These are phyloP conservation scores for Aspergillus chevalieri DNA, from an alignment of 2,329 filamentous ascomycete genomes.

Conservation along the genomic window DNA sequence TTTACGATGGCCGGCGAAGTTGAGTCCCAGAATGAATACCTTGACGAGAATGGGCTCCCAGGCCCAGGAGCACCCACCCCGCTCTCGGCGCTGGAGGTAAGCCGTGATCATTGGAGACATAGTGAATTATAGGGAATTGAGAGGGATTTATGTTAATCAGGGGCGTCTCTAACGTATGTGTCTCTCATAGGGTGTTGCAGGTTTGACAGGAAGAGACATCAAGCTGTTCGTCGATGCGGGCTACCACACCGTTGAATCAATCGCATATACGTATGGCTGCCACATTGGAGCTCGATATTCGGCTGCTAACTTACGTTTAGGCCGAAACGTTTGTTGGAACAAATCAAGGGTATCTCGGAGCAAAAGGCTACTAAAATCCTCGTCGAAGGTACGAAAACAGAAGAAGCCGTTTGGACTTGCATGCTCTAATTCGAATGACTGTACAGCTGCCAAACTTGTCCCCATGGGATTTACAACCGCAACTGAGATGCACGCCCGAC, in stretches of 20 bases:
- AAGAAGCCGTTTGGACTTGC: not conserved
- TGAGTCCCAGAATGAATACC: constrained; percentile 62
- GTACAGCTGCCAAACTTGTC: constrained; percentile 80
- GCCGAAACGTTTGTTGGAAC: constrained; percentile 70
- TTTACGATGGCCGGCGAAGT: constrained; percentile 44
- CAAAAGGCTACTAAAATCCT: constrained; percentile 91
- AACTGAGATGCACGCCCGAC: constrained; percentile 95
- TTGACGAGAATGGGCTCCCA: constrained; percentile 65
- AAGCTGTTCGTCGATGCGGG: constrained; percentile 87
- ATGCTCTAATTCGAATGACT: constrained; percentile 8
- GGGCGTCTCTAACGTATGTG: not conserved
- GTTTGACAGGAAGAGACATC: constrained; percentile 90
- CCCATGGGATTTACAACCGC: constrained; percentile 99
- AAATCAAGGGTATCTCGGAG: constrained; percentile 97
- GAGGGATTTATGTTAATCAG: not conserved
- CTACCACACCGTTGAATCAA: constrained; percentile 89
- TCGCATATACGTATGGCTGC: constrained; percentile 74
- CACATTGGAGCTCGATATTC: not conserved
- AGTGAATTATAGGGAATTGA: not conserved
- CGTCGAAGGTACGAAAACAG: constrained; percentile 67
- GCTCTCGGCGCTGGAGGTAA: constrained; percentile 75
- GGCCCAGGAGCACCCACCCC: constrained; percentile 93
- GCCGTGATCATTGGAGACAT: constrained; percentile 13
- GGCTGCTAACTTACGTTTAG: constrained; percentile 28
- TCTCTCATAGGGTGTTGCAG: constrained; percentile 66